Evolutionary conservation across 2,329 filamentous ascomycete genomes (phyloP).

Genomic region (Beauveria scarabaeidicola): DNA sequence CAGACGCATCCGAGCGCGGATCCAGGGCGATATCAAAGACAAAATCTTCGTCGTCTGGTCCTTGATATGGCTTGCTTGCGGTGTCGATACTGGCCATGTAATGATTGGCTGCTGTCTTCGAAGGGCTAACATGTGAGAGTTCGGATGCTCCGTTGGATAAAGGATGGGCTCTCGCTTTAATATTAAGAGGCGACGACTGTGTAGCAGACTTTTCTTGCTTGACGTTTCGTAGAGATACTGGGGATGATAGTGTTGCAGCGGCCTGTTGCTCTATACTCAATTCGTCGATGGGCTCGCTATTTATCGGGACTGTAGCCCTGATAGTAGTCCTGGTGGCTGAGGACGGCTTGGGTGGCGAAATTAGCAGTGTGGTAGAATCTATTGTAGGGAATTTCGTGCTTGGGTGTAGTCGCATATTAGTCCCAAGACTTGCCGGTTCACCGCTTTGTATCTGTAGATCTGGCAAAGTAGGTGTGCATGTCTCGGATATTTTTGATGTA

Average conservation of each 20-base stretch:
- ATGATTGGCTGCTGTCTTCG: not conserved
- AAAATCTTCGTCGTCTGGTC: slow-evolving; percentile 1
- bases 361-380: not conserved
- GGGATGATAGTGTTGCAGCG: slow-evolving; percentile 20
- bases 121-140: not conserved
- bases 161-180: not conserved
- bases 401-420: not conserved
- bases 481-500: not conserved
- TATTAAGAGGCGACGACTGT: not conserved
- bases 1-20: not conserved
- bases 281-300: not conserved
- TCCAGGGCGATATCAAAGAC: not conserved
- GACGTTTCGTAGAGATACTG: slow-evolving; percentile 18
- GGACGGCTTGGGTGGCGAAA: slow-evolving; percentile 4
- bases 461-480: not conserved
- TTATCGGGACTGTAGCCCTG: not conserved
- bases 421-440: not conserved
- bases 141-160: not conserved
- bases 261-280: slow-evolving; percentile 8
- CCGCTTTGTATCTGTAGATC: not conserved
- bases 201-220: not conserved
- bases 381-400: not conserved
- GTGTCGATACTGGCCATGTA: not conserved
- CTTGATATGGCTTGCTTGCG: not conserved
- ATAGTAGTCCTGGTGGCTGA: not conserved